Base-by-base conservation (phyloP, 805 yeast species). In the Candida gorgasii region DNA sequence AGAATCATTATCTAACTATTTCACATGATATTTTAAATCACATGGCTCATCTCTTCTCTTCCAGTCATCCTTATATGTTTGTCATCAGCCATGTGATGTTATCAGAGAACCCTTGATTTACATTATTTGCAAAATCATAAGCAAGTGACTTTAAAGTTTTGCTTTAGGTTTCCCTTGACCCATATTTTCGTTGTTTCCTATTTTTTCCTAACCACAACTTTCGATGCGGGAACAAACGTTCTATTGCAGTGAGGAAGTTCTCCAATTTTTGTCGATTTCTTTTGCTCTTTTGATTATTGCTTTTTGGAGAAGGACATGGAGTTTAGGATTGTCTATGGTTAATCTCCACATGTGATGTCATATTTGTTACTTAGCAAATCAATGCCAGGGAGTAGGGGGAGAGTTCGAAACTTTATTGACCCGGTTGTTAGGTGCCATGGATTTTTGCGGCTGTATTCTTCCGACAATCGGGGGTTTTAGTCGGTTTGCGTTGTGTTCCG, bases 201-300 rank as follows among this genome's bases (percentile, higher is more conserved):
- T 11, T 24, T 24, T 24, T 24, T 11, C 28, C 28, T 24, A 7
- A 11, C 12, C 28, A 11, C n/a, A 24, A 7, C n/a, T 24, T 24
- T 7, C 12, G n/a, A n/a, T 34, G 37, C 27, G 26, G 28, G 4
- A 13, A 34, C n/a, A 34, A 34, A 22, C 14, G 29, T 34, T 34
- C 37, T 22, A 22, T 34, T 34, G 37, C 37, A 34, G 37, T 5
- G 12, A 33, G 15, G n/a, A 5, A 22, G n/a, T 34, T 34, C 37
- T 34, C 37, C 37, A 34, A 34, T 22, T 34, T 34, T 34, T 22
- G 12, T 8, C 9, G 11, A 31, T 31, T 31, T 31, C 35, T 31
- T 30, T 31, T 31, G 23, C 24, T 31, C 5, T 31, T 31, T n/a
- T n/a, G n/a, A n/a, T n/a, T n/a, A n/a, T n/a, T 31, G 35, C 24